Base-by-base conservation (phyloP, 495 filamentous ascomycete species). In the Sordaria brevicollis region DNA sequence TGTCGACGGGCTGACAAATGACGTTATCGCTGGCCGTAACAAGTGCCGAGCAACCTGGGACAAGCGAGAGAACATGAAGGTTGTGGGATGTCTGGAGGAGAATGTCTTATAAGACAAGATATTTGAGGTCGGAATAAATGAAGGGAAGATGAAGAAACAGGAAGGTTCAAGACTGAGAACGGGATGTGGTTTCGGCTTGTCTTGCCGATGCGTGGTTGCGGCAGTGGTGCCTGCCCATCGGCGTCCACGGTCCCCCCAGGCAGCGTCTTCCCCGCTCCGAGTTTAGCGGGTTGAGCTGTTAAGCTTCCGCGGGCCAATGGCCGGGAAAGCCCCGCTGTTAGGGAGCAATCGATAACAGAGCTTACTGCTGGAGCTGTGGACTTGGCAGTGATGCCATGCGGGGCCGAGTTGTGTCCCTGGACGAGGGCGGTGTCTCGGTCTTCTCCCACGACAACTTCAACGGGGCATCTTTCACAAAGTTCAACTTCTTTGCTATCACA, bases 21-120 rank as follows among this genome's bases (percentile, higher is more conserved):
- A 62, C 49, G 49, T 62, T 62, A 62, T 62, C 49, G 25, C 49
- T 65, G 88, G 86, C 68, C 86, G 84, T 57, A 88, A 85, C 41
- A 96, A 79, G 76, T 96, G 93, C 68, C 90, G 87, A 68, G 89
- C 83, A 31, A 96, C 75, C 74, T 92, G 91, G 34, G 83, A 88
- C 66, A 97, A 78, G 70, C 93, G 88, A 65, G 85, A 83, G 78
- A 93, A 89, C 93, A 97, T 97, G 37, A 29, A 29, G 0, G 11
- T 41, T 36, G 21, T 38, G 31, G 15, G 15, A 37, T 37, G 37
- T 35, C 36, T 4, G 31, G 36, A 15, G 68, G 35, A 34, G 70
- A 15, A 25, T 36, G 35, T 9, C 25, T 21, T 8, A 21, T 3
- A 35, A 35, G 57, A 31, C 35, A 38, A n/a, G 5, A 31, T 19